Evolutionary conservation across 768 basidiomycete species (phyloP).

Genomic region (Rhizopogon rudus): DNA sequence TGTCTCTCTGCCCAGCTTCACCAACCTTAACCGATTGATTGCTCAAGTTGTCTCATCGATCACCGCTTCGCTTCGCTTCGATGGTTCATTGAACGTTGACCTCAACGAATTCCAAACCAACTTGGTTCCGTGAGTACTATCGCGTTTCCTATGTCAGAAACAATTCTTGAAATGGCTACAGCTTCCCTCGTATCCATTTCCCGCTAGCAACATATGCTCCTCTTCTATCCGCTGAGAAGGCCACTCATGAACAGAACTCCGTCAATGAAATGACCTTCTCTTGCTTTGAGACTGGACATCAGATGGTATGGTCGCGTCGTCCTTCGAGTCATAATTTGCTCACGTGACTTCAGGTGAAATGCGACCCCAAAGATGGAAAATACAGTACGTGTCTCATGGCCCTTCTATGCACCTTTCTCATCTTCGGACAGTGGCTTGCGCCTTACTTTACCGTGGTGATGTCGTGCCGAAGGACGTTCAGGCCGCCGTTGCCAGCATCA

Average conservation of each 20-base stretch:
- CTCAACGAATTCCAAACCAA: constrained; percentile 99
- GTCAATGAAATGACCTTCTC: constrained; percentile 98
- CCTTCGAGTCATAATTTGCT: background rate
- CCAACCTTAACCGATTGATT: constrained; percentile 93
- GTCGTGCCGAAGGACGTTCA: constrained; percentile 97
- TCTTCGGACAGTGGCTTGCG: constrained; percentile 71
- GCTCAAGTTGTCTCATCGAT: constrained; percentile 98
- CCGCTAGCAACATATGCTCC: constrained; percentile 95
- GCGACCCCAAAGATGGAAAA: constrained; percentile 97
- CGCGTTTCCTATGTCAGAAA: background rate
- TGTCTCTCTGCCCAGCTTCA: constrained; percentile 82
- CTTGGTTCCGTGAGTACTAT: constrained; percentile 78
- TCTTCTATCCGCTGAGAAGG: constrained; percentile 92
- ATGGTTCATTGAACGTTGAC: constrained; percentile 96
- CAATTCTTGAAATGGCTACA: constrained; percentile 21
- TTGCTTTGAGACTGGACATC: constrained; percentile 95
- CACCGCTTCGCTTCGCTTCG: constrained; percentile 95
- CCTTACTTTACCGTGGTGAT: constrained; percentile 90
- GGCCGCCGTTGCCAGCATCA: constrained; percentile 88
- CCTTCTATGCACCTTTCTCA: constrained; percentile 7
- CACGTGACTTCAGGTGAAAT: constrained; percentile 48
- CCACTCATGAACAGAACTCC: constrained; percentile 93
- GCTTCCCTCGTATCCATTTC: constrained; percentile 98
- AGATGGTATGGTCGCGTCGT: constrained; percentile 62
- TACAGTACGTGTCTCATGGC: constrained; percentile 64